Base-by-base conservation (phyloP, 257 asterid genomes). In the Jasminum sambac region DNA sequence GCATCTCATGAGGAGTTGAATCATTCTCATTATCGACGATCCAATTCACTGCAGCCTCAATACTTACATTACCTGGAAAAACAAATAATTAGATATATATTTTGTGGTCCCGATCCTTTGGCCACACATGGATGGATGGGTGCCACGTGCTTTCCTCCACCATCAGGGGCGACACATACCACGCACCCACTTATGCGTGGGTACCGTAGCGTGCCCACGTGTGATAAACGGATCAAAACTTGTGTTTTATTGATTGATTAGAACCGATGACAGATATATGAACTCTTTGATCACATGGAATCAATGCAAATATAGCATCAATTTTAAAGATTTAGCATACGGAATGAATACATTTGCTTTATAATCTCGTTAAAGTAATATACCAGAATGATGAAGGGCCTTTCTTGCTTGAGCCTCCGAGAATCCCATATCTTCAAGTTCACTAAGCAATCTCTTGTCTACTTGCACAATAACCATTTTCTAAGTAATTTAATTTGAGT, bases 1-100 rank as follows among this genome's bases (percentile, higher is more conserved):
- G 76, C 75, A 75, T 73, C 69, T 83, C 87, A 69, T 70, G 77
- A 55, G 64, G 39, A 62, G 78, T 76, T 67, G 82, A 44, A 41
- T 83, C 87, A 77, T 84, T 77, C 68, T 83, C 88, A 42, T 80
- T 89, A 69, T 82, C 90, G 57, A 84, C 43, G 36, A 90, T 73
- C 96, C 97, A 90, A 72, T 82, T 76, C 78, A 88, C 57, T 58
- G 97, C 97, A 63, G 71, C 89, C 85, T 90, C 96, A 6, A 86
- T 71, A 75, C 85, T 80, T 66, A 92, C 85, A 78, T 84, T 84
- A 74, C 95, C 97, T 91, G 79, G 14, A 72, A 75, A 39, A 64
- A 19, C 42, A 11, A 26, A 71, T 19, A 5, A 55, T 4, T 55
- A 10, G 21, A 21, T 19, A 55, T 55, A 55, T n/a, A n/a, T n/a